Base-by-base conservation (phyloP, 805 yeast species). In the Tetrapisispora taiwanensis region DNA sequence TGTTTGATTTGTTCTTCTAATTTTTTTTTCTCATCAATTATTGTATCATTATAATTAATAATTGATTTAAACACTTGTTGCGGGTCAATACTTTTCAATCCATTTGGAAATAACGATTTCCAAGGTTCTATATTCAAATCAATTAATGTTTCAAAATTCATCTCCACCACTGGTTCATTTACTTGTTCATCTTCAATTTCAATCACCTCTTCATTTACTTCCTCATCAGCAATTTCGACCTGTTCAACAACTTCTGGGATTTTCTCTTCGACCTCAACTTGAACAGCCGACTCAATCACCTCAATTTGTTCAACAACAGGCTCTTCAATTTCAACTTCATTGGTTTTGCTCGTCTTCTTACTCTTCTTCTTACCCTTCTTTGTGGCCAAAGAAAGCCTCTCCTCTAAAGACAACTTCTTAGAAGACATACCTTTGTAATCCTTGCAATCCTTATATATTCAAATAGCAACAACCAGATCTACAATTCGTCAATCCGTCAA, bases 311-410 rank as follows among this genome's bases (percentile, higher is more conserved):
- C 26, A 6, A 6, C 26, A 5, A 22, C 26, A 22, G 26, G 5
- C 26, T 22, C 26, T 22, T 8, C 30, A 28, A 12, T 12, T 7
- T 4, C 30, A 5, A 12, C 30, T 13, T 28, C 34, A 31, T 6
- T 12, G 15, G 7, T 22, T 4, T 22, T 22, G 19, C 3, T 51
- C 3, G 45, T 48, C 47, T 54, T 60, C 46, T 52, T 62, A 41
- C 52, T 51, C 46, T 56, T 60, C 47, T 54, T 56, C 39, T 58
- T 55, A 32, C 66, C 66, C 36, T 63, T 55, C 49, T 75, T 71
- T 7, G 95, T 87, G 1, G 96, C 96, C 48, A 79, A 63, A 1
- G 92, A 94, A 42, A 89, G 69, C 48, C 97, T 71, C 55, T 89
- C 95, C 55, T 86, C 94, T 52, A 90, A 69, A 0, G 95, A 79